Percentiles rank a stretch among this genome's conserved stretches.
phyloP scores from a whole-genome alignment of 495 filamentous ascomycete genomes.

The Aspergillus campestris region DNA sequence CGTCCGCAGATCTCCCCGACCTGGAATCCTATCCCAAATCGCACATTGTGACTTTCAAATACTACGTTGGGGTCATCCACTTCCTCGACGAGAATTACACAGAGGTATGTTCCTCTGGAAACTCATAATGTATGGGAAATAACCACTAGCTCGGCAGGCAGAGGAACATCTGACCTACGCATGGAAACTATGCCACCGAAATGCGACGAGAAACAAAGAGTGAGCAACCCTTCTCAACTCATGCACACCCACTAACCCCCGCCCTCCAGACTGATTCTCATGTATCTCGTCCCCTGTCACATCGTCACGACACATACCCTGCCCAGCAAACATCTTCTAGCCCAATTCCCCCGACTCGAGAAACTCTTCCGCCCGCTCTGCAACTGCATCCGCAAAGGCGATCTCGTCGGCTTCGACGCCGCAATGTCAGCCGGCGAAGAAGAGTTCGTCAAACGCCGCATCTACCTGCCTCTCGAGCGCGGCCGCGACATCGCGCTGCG shows the following conservation, averaged over 20 bases:
- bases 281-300: slow-evolving; percentile 86
- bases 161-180: slow-evolving; percentile 73
- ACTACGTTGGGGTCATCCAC: slow-evolving; percentile 80
- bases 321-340: slow-evolving; percentile 61
- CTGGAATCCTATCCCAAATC: slow-evolving; percentile 70
- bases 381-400: slow-evolving; percentile 67
- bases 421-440: slow-evolving; percentile 73
- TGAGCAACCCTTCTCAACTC: slow-evolving; percentile 27
- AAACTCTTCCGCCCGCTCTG: slow-evolving; percentile 68
- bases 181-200: slow-evolving; percentile 64
- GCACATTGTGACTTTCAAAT: slow-evolving; percentile 93
- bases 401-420: slow-evolving; percentile 75
- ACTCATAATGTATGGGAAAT: background rate
- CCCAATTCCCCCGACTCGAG: slow-evolving; percentile 68
- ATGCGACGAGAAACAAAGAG: slow-evolving; percentile 69
- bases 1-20: slow-evolving; percentile 65
- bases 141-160: slow-evolving; percentile 39
- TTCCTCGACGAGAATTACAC: slow-evolving; percentile 91
- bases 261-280: slow-evolving; percentile 67
- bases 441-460: slow-evolving; percentile 88
- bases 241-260: slow-evolving; percentile 17
- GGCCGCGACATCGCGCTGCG: slow-evolving; percentile 84
- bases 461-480: slow-evolving; percentile 88
- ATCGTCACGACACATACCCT: slow-evolving; percentile 80
- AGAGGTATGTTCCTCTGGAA: slow-evolving; percentile 38